Conservation (phyloP, 176 grass and related monocot genomes). For the Cocos nucifera region DNA sequence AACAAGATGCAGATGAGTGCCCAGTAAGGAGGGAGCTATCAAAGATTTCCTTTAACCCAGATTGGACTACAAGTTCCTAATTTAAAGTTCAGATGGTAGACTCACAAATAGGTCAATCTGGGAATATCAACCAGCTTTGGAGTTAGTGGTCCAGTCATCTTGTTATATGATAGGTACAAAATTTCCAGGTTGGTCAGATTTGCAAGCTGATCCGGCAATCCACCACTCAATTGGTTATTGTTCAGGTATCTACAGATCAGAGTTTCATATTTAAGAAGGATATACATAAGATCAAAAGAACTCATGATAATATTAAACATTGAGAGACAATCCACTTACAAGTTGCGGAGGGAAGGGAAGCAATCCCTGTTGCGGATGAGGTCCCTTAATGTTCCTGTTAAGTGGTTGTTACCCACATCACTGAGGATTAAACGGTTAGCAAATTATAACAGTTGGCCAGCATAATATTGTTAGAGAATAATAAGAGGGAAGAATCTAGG, state of each 20-base stretch:
- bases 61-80: too few relatives aligned
- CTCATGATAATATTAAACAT: too few relatives aligned
- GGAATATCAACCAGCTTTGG: constrained; percentile 66
- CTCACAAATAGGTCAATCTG: constrained; percentile 93
- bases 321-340: constrained; percentile 38
- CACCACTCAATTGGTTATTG: constrained; percentile 82
- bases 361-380: constrained; percentile 61
- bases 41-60: too few relatives aligned
- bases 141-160: constrained; percentile 68
- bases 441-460: too few relatives aligned
- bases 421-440: constrained; percentile 20
- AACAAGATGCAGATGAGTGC: too few relatives aligned
- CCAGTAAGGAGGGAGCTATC: too few relatives aligned
- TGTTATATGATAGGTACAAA: constrained; percentile 77
- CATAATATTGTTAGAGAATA: background rate
- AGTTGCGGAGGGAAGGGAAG: constrained; percentile 83
- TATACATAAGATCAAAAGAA: too few relatives aligned
- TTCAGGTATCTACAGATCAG: constrained; percentile 55
- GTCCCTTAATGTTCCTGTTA: constrained; percentile 75
- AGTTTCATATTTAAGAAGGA: too few relatives aligned
- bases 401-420: constrained; percentile 78
- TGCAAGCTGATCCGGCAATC: constrained; percentile 81
- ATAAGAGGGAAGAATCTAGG: constrained; percentile 3
- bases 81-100: background rate
- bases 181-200: constrained; percentile 92